Evolutionary conservation across 305 asterid species (phyloP).

Genomic region (Fraxinus greggii): DNA sequence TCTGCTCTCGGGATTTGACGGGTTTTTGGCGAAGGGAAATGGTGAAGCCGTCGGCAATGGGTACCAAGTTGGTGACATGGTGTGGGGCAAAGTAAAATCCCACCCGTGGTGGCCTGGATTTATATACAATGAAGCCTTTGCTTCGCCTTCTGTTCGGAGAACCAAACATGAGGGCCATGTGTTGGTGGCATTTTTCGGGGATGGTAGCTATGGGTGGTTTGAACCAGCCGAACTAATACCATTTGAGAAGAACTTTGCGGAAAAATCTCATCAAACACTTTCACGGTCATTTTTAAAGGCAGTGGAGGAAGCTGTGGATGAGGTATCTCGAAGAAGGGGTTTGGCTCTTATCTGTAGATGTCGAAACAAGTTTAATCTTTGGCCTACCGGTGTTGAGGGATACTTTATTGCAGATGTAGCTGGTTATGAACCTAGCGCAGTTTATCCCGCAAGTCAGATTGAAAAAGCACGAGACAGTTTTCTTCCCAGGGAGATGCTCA

Average conservation of each 20-base stretch:
- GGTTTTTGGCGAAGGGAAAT: constrained; percentile 46
- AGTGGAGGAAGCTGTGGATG: constrained; percentile 86
- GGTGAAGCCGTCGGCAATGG: constrained; percentile 55
- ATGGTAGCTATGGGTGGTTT: constrained; percentile 93
- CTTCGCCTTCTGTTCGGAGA: constrained; percentile 66
- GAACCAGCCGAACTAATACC: constrained; percentile 75
- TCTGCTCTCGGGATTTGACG: constrained; percentile 64
- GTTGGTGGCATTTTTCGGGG: constrained; percentile 87
- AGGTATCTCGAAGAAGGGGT: constrained; percentile 63
- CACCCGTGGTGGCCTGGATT: constrained; percentile 99
- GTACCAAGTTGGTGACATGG: constrained; percentile 85
- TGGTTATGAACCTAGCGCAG: constrained; percentile 52
- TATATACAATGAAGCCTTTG: constrained; percentile 63
- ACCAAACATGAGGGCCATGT: constrained; percentile 75
- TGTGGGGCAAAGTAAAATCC: constrained; percentile 96
- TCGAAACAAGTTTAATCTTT: constrained; percentile 56
- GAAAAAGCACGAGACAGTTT: constrained; percentile 62
- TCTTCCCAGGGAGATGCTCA: constrained; percentile 57
- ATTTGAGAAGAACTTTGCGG: constrained; percentile 63
- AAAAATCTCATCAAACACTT: constrained; percentile 66
- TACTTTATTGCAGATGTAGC: constrained; percentile 62
- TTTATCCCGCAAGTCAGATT: constrained; percentile 60
- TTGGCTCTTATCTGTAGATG: constrained; percentile 79
- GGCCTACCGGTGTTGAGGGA: constrained; percentile 54
- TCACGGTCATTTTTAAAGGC: constrained; percentile 58